Base-by-base conservation (phyloP, 1,284 basidiomycete species). In the Fomitopsis pinicola region DNA sequence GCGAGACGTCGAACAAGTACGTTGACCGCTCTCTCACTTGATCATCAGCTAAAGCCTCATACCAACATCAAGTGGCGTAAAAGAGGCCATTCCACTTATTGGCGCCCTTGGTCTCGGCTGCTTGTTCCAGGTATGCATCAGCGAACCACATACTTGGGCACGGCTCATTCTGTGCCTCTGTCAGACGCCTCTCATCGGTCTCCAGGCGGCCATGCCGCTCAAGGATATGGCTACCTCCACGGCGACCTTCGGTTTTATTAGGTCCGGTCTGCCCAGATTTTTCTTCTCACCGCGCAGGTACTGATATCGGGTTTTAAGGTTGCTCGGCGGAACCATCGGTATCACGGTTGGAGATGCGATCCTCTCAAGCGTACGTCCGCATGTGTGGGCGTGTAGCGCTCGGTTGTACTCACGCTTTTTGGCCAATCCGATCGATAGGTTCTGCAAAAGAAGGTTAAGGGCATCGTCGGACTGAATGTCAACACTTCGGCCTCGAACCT, bases 221-320 rank as follows among this genome's bases (percentile, higher is more conserved):
- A 87, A 86, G 66, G 89, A 92, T 66, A 90, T 92, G 89, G 88
- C 90, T 1, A 91, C 91, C 0, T 86, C 83, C 62, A 91, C 91
- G 0, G 77, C 82, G 1, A 84, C 86, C 0, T 89, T 87, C 68
- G 83, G 84, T n/a, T 87, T 94, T 68, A 75, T 92, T 62, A 81
- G 90, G 86, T 86, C 67, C 56, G 74, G 38, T 14, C 12, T 40
- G 38, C 38, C 38, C n/a, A 22, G 6, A 38, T 19, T 54, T 17
- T 28, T 30, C n/a, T 54, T 28, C 17, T 54, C 33, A n/a, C 36
- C 35, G 52, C 52, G 52, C 35, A 36, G 33, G n/a, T 5, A 54
- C 52, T 54, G 52, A 42, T 28, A 4, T 14, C 8, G 15, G 14
- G 10, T 58, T 28, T 22, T 26, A 61, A 87, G 88, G 58, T 85